Base-by-base conservation (phyloP, 176 grass and related monocot species). In the Calamus simplicifolius region DNA sequence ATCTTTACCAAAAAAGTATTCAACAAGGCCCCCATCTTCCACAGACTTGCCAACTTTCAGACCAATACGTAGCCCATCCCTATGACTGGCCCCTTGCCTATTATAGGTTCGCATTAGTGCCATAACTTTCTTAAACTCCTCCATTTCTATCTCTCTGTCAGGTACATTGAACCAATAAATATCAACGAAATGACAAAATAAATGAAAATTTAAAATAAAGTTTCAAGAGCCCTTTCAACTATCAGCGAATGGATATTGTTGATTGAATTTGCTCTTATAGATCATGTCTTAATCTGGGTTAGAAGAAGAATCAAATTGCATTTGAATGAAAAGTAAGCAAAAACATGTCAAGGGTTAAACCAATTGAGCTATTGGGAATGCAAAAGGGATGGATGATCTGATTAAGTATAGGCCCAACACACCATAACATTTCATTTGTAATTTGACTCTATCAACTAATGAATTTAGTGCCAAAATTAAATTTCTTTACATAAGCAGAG, bases 41-140 rank as follows among this genome's bases (percentile, higher is more conserved):
- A 87, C 75, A 69, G 81, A 74, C 50, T 70, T 61, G 5, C 59
- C 50, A 80, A 80, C 76, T 87, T 85, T 97, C 61, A 91, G 82
- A 78, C 87, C 81, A 31, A 79, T 50, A n/a, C 92, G 87, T 52
- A 90, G 78, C 27, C 87, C 87, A 82, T 97, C 70, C 55, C 76
- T 88, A 61, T 97, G 87, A 28, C 72, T 59, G 62, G 78, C 75
- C 51, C 93, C 93, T 85, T 97, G 93, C 80, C 93, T 91, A 52
- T 88, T 91, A 59, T 80, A 70, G 30, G 84, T 79, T 27, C 93
- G 83, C 93, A 97, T 92, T 70, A 97, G 67, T 56, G 79, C 72
- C 93, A 97, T 97, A 69, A 97, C 71, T 85, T 91, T 88, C 85
- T 91, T 97, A 72, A 97, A 97, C 73, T 97, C 93, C 48, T 88